phyloP scores from a whole-genome alignment of 768 basidiomycete genomes.

The Mycena amicta region DNA sequence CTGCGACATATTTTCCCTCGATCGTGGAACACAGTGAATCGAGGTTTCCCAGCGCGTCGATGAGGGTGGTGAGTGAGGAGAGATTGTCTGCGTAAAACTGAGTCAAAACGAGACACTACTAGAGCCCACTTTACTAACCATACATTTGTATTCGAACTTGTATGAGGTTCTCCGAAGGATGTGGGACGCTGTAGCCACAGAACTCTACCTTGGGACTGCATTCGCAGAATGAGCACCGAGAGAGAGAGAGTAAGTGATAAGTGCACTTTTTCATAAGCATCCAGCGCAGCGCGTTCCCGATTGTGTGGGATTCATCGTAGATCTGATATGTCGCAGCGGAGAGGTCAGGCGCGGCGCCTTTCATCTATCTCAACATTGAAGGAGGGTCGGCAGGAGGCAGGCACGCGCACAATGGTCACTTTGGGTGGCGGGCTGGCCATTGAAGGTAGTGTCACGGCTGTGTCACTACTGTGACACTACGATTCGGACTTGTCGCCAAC shows the following conservation, averaged over 20 bases:
- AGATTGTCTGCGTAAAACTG: constrained; percentile 60
- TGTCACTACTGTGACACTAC: no score
- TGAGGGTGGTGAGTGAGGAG: constrained; percentile 82
- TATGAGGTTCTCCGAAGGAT: constrained; percentile 96
- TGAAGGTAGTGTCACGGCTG: not conserved
- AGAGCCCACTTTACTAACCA: constrained; percentile 55
- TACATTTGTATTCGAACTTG: constrained; percentile 99
- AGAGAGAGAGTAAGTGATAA: not conserved
- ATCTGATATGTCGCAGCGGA: constrained; percentile 92
- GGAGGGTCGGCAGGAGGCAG: not conserved
- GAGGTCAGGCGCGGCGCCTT: constrained; percentile 78
- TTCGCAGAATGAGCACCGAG: constrained; percentile 15
- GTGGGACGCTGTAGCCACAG: constrained; percentile 81
- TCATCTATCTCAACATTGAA: constrained; percentile 58
- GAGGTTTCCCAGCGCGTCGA: constrained; percentile 75
- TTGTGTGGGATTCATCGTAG: constrained; percentile 91
- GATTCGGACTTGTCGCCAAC: not conserved
- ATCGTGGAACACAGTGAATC: constrained; percentile 75
- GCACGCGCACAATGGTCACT: not conserved
- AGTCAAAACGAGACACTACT: constrained; percentile 1
- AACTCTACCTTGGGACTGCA: constrained; percentile 82
- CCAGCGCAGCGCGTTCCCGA: constrained; percentile 94
- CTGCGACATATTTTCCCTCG: constrained; percentile 65
- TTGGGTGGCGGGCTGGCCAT: not conserved
- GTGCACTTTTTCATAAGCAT: constrained; percentile 99